These are phyloP conservation scores for Cutaneotrichosporon mucoides DNA, from an alignment of 1,284 basidiomycete species.

Conservation along the genomic window DNA sequence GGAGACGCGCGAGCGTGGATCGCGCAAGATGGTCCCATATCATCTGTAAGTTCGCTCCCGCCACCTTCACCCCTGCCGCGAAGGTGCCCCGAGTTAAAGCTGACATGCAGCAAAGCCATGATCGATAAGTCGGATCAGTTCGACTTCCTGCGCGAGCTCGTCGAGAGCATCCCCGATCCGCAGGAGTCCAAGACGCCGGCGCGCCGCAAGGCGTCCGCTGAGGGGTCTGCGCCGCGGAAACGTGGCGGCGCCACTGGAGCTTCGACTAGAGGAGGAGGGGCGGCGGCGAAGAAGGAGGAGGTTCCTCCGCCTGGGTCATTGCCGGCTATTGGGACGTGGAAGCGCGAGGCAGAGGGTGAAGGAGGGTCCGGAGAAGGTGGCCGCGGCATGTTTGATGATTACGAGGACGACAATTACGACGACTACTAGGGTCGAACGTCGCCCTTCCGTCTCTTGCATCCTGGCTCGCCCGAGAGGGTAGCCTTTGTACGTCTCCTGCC, in stretches of 20 bases:
- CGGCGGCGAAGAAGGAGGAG: constrained; percentile 19
- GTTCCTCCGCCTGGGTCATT: constrained; percentile 16
- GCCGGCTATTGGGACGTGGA: constrained; percentile 48
- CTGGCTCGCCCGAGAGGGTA: neutral
- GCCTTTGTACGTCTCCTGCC: neutral
- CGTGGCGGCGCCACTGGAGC: neutral
- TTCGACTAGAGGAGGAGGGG: neutral
- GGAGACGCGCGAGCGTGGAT: constrained; percentile 73
- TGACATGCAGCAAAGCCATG: constrained; percentile 73
- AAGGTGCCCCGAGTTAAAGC: too few relatives aligned
- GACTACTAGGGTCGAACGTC: constrained; percentile 27
- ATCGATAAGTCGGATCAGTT: constrained; percentile 83
- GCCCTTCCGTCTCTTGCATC: too few relatives aligned
- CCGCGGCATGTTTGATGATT: constrained; percentile 43
- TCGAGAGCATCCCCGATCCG: constrained; percentile 84
- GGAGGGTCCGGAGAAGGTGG: constrained; percentile 42
- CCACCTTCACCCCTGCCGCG: neutral
- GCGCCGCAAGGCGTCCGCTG: constrained; percentile 12
- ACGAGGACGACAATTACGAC: constrained; percentile 44
- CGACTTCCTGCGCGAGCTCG: constrained; percentile 93
- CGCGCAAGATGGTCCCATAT: constrained; percentile 88
- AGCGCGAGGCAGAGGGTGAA: constrained; percentile 55
- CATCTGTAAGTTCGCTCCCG: constrained; percentile 67
- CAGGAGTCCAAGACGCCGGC: constrained; percentile 46
- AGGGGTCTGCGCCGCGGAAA: neutral